Conservation (phyloP, 2,329 filamentous ascomycete genomes). For the Fusarium nisikadoi region DNA sequence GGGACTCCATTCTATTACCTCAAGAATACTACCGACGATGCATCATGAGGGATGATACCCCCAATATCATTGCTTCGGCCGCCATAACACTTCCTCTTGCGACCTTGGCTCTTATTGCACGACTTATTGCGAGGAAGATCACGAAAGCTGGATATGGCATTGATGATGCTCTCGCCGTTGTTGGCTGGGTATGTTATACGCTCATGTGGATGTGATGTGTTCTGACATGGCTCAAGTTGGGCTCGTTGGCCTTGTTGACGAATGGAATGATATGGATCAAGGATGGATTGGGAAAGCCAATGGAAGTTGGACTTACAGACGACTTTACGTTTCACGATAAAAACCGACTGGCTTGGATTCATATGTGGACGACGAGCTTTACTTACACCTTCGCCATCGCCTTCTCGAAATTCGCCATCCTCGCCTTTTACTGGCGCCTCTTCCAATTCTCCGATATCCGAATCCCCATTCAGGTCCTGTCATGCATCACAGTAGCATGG, state of each 20-base stretch:
- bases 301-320: conserved; percentile 28
- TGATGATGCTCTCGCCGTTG: conserved; percentile 35
- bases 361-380: conserved; percentile 44
- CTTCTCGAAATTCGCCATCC: conserved; percentile 45
- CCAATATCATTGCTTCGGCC: conserved; percentile 38
- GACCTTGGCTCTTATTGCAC: conserved; percentile 29
- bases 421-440: conserved; percentile 47
- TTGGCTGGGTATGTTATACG: conserved; percentile 34
- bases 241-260: conserved; percentile 31
- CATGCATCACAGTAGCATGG: conserved; percentile 41
- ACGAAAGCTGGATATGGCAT: conserved; percentile 39
- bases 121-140: conserved; percentile 35
- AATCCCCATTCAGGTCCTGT: conserved; percentile 44
- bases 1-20: neutral
- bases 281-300: conserved; percentile 31
- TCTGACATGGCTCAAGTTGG: conserved; percentile 17
- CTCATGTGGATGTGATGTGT: neutral
- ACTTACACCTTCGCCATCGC: conserved; percentile 45
- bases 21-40: conserved; percentile 16
- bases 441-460: conserved; percentile 45
- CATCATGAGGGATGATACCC: conserved; percentile 40
- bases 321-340: conserved; percentile 25
- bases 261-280: conserved; percentile 33
- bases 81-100: conserved; percentile 36
- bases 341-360: conserved; percentile 28